These are phyloP conservation scores for Onygenales sp. DNA, from an alignment of 2,329 filamentous ascomycete species.

Conservation along the genomic window DNA sequence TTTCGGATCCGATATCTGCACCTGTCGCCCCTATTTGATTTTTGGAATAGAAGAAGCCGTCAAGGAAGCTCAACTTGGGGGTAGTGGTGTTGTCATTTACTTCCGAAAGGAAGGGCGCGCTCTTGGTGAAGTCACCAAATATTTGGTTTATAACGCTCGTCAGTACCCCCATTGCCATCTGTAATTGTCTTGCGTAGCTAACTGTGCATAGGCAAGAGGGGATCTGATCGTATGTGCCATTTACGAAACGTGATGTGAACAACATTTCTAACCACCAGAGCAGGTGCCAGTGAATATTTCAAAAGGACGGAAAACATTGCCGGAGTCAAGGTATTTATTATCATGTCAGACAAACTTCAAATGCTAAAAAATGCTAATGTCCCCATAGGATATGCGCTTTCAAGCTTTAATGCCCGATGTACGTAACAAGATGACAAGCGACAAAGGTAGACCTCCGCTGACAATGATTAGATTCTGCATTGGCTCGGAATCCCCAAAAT, in stretches of 20 bases:
- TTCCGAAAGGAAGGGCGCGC: slow-evolving; percentile 96
- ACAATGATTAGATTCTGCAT: slow-evolving; percentile 57
- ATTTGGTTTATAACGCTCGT: slow-evolving; percentile 54
- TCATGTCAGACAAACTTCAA: not conserved
- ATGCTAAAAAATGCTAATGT: slow-evolving; percentile 5
- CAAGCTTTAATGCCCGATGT: slow-evolving; percentile 91
- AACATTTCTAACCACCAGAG: slow-evolving; percentile 55
- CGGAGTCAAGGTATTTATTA: slow-evolving; percentile 60
- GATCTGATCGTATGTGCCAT: slow-evolving; percentile 17
- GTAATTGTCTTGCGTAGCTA: not conserved
- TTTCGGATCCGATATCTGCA: slow-evolving; percentile 96
- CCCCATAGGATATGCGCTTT: slow-evolving; percentile 68
- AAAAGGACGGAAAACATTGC: slow-evolving; percentile 97
- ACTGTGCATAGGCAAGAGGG: slow-evolving; percentile 23
- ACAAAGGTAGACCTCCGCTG: slow-evolving; percentile 6
- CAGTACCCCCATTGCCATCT: slow-evolving; percentile 21
- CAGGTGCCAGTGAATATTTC: slow-evolving; percentile 86
- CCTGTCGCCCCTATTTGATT: slow-evolving; percentile 82
- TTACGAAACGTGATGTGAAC: slow-evolving; percentile 52
- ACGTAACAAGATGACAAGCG: slow-evolving; percentile 7
- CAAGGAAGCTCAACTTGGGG: slow-evolving; percentile 89
- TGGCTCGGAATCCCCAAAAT: slow-evolving; percentile 99
- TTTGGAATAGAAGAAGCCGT: slow-evolving; percentile 97
- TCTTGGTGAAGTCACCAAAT: slow-evolving; percentile 88
- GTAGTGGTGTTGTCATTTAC: slow-evolving; percentile 92